phyloP scores from a whole-genome alignment of 768 basidiomycete species.

The Rhodotorula graminis region DNA sequence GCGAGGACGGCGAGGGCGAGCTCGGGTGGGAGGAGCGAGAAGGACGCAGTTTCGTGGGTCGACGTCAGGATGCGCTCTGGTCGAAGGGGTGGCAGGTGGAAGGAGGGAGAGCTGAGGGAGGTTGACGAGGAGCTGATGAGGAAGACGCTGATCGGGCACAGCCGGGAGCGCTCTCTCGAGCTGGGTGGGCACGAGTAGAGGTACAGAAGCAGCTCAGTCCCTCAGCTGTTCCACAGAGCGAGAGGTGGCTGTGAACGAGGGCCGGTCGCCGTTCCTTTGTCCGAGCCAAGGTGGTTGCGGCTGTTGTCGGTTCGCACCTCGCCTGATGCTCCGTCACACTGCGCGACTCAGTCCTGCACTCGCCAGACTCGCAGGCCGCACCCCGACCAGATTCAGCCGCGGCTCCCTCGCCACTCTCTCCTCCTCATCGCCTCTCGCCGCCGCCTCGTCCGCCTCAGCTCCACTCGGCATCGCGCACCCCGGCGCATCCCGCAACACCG shows the following conservation, averaged over 20 bases:
- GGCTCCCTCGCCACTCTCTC: background rate
- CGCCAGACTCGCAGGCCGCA: background rate
- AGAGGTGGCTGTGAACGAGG: no score
- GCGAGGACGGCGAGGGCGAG: constrained; percentile 4
- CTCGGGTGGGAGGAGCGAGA: constrained; percentile 19
- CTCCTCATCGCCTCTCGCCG: background rate
- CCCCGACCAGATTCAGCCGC: background rate
- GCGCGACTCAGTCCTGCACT: background rate
- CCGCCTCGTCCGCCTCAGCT: background rate
- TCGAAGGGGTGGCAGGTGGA: background rate
- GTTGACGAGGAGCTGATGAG: no score
- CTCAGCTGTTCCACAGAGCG: no score
- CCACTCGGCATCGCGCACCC: background rate
- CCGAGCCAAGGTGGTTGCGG: background rate
- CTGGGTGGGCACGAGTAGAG: no score
- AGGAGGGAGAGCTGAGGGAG: background rate
- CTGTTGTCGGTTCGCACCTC: background rate
- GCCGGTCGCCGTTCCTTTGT: background rate
- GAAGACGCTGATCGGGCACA: no score
- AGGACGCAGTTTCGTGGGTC: background rate
- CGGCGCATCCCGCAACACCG: background rate
- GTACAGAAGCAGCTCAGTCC: no score
- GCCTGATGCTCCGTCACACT: background rate
- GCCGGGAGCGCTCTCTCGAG: no score
- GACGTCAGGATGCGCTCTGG: background rate